phyloP scores from a whole-genome alignment of 1,139 yeast genomes.

The Pichia inconspicua region DNA sequence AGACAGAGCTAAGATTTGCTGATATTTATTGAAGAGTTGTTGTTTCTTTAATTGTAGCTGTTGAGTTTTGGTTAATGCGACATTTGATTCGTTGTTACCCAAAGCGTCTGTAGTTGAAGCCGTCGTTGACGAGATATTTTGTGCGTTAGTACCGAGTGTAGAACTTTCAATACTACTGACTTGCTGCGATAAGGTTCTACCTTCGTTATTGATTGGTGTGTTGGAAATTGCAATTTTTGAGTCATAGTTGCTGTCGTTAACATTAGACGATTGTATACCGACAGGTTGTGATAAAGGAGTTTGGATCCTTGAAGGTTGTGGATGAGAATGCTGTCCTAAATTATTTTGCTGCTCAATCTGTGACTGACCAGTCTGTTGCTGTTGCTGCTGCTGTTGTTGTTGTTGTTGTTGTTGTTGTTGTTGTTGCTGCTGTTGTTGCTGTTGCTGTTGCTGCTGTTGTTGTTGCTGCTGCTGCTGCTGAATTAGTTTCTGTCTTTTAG shows the following conservation, averaged over 20 bases:
- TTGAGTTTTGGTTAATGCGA: conserved; percentile 12
- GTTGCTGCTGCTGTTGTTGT: conserved; percentile 22
- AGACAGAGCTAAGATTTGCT: conserved; percentile 26
- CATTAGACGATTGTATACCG: background rate
- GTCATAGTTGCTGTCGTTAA: background rate
- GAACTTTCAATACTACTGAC: background rate
- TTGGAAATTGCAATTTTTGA: conserved; percentile 9
- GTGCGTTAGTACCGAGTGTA: background rate
- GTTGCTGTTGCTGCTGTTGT: conserved; percentile 12
- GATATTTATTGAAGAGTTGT: conserved; percentile 28
- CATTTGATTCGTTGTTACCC: conserved; percentile 3
- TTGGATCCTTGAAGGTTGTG: background rate
- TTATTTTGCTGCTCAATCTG: background rate
- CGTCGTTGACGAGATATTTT: background rate
- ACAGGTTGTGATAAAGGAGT: background rate
- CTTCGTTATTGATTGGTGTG: conserved; percentile 7
- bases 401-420: conserved; percentile 7
- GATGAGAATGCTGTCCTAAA: background rate
- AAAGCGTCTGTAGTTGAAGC: background rate
- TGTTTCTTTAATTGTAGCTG: conserved; percentile 20
- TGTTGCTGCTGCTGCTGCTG: conserved; percentile 22
- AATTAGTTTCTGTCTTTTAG: conserved; percentile 27
- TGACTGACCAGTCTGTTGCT: background rate
- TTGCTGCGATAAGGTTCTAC: conserved; percentile 10
- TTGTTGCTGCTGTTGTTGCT: conserved; percentile 6